Conservation (phyloP, 129 eudicot species). For the Centaurea solstitialis region DNA sequence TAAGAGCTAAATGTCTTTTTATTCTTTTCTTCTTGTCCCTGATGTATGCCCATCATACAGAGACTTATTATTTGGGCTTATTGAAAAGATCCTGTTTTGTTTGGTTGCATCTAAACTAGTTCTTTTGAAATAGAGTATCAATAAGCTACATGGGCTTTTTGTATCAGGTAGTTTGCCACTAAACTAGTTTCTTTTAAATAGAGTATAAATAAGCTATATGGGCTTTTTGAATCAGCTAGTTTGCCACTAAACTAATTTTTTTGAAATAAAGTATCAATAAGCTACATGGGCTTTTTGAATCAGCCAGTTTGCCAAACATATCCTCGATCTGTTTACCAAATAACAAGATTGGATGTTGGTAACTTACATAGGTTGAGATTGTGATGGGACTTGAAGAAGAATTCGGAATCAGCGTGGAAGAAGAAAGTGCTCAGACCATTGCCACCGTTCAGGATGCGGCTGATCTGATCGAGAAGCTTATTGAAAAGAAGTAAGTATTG, state of each 20-base stretch:
- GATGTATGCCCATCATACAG: too few relatives aligned
- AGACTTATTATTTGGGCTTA: background rate
- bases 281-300: too few relatives aligned
- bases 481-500: constrained; percentile 31
- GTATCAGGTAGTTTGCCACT: background rate
- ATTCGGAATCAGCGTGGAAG: constrained; percentile 80
- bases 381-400: constrained; percentile 96
- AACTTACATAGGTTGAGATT: constrained; percentile 73
- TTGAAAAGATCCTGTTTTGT: background rate
- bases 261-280: background rate
- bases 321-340: too few relatives aligned
- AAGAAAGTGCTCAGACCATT: constrained; percentile 87
- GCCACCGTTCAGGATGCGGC: constrained; percentile 90
- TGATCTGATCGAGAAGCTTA: constrained; percentile 76
- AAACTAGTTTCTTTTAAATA: too few relatives aligned
- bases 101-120: background rate
- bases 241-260: too few relatives aligned
- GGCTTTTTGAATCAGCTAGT: background rate
- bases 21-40: too few relatives aligned
- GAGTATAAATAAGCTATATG: background rate
- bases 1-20: too few relatives aligned
- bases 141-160: too few relatives aligned
- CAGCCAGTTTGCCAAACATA: background rate
- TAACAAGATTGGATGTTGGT: background rate
- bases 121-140: background rate